A percentile compares a stretch with the other conserved stretches of the same genome.
These are phyloP conservation scores for Polyporus tsugae DNA, from an alignment of 1,284 basidiomycete species.

Conservation along the genomic window DNA sequence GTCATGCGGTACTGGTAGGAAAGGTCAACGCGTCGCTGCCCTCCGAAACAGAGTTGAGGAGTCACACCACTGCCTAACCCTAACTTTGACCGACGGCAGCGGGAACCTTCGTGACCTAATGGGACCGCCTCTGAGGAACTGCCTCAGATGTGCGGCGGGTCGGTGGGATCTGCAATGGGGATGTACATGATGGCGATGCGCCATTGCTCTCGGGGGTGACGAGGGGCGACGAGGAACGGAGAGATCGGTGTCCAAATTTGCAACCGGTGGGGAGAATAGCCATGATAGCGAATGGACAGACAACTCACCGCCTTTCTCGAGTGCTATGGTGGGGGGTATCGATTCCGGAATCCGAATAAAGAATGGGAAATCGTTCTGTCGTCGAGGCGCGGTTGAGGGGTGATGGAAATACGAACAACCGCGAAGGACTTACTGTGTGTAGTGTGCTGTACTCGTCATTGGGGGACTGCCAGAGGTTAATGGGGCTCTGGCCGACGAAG, in stretches of 20 bases:
- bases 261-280: not conserved
- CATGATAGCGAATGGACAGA: constrained; percentile 4
- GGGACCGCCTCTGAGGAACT: not conserved
- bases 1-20: not conserved
- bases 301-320: constrained; percentile 71
- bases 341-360: constrained; percentile 87
- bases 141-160: not conserved
- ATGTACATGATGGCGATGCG: too few relatives aligned
- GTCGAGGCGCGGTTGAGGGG: constrained; percentile 10
- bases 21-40: not conserved
- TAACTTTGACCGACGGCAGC: not conserved
- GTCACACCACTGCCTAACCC: not conserved
- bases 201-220: not conserved
- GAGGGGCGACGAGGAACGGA: not conserved
- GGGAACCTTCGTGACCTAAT: not conserved
- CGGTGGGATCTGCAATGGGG: not conserved
- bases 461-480: constrained; percentile 71
- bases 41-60: not conserved
- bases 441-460: constrained; percentile 76
- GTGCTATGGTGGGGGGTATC: constrained; percentile 81
- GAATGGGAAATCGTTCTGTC: constrained; percentile 79
- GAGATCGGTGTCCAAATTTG: not conserved
- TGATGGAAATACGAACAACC: not conserved
- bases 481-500: constrained; percentile 74
- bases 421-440: constrained; percentile 61